Evolutionary conservation across 805 yeast species (phyloP).

Genomic region (Blastobotrys parvus): DNA sequence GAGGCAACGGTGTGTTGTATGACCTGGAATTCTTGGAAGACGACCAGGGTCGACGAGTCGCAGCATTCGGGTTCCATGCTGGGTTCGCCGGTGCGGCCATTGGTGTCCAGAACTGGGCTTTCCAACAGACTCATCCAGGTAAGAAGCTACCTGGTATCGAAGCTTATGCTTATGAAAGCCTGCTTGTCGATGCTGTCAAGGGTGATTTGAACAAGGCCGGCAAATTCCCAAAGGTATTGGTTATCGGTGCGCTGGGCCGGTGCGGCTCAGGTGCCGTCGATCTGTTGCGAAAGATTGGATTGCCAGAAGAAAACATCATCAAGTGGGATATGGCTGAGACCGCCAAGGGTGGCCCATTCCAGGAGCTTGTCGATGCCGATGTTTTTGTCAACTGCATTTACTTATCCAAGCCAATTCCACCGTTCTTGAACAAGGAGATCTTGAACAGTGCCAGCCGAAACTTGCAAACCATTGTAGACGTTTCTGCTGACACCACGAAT

Average conservation of each 20-base stretch:
- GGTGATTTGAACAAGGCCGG: constrained; percentile 45
- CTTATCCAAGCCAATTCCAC: constrained; percentile 86
- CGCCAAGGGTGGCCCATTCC: constrained; percentile 93
- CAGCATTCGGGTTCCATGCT: constrained; percentile 99
- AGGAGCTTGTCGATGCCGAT: constrained; percentile 79
- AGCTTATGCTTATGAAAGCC: constrained; percentile 76
- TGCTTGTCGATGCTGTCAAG: constrained; percentile 43
- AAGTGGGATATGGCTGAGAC: constrained; percentile 99
- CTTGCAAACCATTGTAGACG: constrained; percentile 90
- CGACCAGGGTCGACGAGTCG: constrained; percentile 95
- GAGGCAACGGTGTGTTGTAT: constrained; percentile 83
- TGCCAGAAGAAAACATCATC: constrained; percentile 73
- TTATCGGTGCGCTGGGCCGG: constrained; percentile 97
- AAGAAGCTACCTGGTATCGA: constrained; percentile 70
- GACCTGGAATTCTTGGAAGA: constrained; percentile 93
- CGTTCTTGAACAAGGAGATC: constrained; percentile 65
- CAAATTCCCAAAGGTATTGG: constrained; percentile 62
- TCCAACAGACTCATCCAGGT: constrained; percentile 59
- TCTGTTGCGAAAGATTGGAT: constrained; percentile 70
- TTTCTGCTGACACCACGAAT: constrained; percentile 96
- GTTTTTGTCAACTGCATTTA: constrained; percentile 95
- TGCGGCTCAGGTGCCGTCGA: constrained; percentile 97
- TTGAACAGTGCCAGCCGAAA: constrained; percentile 64
- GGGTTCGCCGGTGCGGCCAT: constrained; percentile 99
- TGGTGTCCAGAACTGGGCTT: constrained; percentile 91